A percentile compares a stretch with the other conserved stretches of the same genome.
phyloP scores from a whole-genome alignment of 441 rosid species.

The Jatropha podagrica region DNA sequence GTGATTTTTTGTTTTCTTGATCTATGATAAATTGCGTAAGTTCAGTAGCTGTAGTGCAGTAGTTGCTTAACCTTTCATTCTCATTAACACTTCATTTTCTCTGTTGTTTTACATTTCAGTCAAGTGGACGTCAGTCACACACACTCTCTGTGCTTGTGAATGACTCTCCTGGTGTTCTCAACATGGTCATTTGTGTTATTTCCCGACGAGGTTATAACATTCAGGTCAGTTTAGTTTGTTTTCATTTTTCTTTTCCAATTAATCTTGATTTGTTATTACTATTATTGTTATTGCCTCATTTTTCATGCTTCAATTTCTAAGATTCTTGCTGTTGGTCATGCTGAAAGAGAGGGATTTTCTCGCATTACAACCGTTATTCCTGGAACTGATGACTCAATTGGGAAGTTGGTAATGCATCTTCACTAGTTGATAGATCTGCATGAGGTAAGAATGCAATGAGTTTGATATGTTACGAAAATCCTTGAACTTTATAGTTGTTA shows the following conservation, averaged over 20 bases:
- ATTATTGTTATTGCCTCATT: conserved; percentile 2
- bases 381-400: conserved; percentile 67
- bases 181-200: conserved; percentile 65
- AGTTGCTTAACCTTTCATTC: conserved; percentile 7
- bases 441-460: conserved; percentile 43
- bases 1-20: not conserved
- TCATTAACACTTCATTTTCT: conserved; percentile 4
- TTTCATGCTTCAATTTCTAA: conserved; percentile 18
- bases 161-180: conserved; percentile 70
- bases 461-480: conserved; percentile 5
- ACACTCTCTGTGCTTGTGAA: conserved; percentile 68
- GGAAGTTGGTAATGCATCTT: conserved; percentile 72
- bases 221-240: conserved; percentile 43
- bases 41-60: not conserved
- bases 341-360: conserved; percentile 67
- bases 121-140: conserved; percentile 63
- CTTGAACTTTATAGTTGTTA: not conserved
- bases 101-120: conserved; percentile 41
- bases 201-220: conserved; percentile 77
- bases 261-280: conserved; percentile 13
- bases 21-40: not conserved
- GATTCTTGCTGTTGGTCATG: conserved; percentile 83
- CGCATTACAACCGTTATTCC: conserved; percentile 76
- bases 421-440: conserved; percentile 61
- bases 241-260: conserved; percentile 7